A percentile compares a stretch with the other conserved stretches of the same genome.
phyloP scores from a whole-genome alignment of 2,329 filamentous ascomycete genomes.

The Lasiodiplodia sp. region DNA sequence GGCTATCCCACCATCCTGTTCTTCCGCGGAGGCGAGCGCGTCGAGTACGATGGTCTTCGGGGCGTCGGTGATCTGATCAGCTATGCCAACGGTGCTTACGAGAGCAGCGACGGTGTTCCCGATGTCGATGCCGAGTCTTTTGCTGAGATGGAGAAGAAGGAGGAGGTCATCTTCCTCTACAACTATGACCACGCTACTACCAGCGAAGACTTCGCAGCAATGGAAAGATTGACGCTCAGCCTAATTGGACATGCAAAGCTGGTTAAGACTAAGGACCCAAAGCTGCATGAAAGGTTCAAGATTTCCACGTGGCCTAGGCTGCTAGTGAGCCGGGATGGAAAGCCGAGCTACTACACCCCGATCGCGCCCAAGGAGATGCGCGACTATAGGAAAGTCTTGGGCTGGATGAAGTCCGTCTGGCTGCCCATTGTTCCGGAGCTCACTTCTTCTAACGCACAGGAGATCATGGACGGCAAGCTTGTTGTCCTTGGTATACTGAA shows the following conservation, averaged over 20 bases:
- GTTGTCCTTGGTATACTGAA: slow-evolving; percentile 93
- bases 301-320: slow-evolving; percentile 97
- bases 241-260: slow-evolving; percentile 91
- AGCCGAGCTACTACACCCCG: slow-evolving; percentile 87
- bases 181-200: slow-evolving; percentile 97
- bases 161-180: slow-evolving; percentile 96
- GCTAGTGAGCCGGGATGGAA: slow-evolving; percentile 85
- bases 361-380: slow-evolving; percentile 89
- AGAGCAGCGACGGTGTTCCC: slow-evolving; percentile 76
- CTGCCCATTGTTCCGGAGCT: slow-evolving; percentile 94
- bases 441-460: slow-evolving; percentile 86
- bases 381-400: slow-evolving; percentile 78
- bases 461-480: slow-evolving; percentile 93
- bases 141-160: slow-evolving; percentile 84
- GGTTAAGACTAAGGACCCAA: slow-evolving; percentile 85
- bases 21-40: slow-evolving; percentile 88
- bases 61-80: slow-evolving; percentile 88
- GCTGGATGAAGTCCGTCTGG: slow-evolving; percentile 98
- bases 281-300: slow-evolving; percentile 83
- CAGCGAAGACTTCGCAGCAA: slow-evolving; percentile 85
- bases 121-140: slow-evolving; percentile 82
- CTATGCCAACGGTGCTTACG: slow-evolving; percentile 86
- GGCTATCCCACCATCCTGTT: slow-evolving; percentile 91
- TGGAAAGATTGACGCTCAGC: slow-evolving; percentile 85
- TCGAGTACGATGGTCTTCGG: slow-evolving; percentile 91